phyloP scores from a whole-genome alignment of 2,329 filamentous ascomycete species.

The Phialemoniopsis sp. region DNA sequence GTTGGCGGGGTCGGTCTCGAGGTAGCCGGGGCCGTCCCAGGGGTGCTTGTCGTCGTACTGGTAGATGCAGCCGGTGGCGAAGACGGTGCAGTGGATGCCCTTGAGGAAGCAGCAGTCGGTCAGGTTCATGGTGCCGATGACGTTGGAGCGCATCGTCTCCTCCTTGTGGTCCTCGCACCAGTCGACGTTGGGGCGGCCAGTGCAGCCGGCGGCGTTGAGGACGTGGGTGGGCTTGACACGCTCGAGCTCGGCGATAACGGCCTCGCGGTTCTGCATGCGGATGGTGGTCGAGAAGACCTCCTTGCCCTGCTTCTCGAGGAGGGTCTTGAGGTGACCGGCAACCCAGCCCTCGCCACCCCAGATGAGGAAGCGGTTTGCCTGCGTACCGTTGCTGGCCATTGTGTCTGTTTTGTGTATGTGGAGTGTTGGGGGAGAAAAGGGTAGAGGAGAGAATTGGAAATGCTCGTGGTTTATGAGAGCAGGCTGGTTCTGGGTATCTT shows the following conservation, averaged over 20 bases:
- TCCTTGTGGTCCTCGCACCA: slow-evolving; percentile 70
- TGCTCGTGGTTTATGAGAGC: not conserved
- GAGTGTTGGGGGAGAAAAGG: not conserved
- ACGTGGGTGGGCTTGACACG: slow-evolving; percentile 61
- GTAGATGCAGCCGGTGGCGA: slow-evolving; percentile 66
- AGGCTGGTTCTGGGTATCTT: too few species aligned
- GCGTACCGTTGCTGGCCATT: slow-evolving; percentile 22
- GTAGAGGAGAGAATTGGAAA: not conserved
- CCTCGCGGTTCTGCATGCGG: slow-evolving; percentile 60
- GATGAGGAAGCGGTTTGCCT: slow-evolving; percentile 50
- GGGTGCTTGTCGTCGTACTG: slow-evolving; percentile 58
- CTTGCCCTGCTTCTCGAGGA: slow-evolving; percentile 57
- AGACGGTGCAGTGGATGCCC: slow-evolving; percentile 60
- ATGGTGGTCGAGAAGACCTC: slow-evolving; percentile 56
- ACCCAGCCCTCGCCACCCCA: slow-evolving; percentile 64
- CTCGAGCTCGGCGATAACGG: slow-evolving; percentile 52
- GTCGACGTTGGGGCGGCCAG: slow-evolving; percentile 64
- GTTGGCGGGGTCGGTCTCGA: slow-evolving; percentile 60
- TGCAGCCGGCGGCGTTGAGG: slow-evolving; percentile 62
- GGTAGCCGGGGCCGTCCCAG: slow-evolving; percentile 55
- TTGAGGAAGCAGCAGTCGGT: slow-evolving; percentile 56
- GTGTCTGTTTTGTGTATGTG: slow-evolving; percentile 6
- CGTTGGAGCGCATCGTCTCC: slow-evolving; percentile 63
- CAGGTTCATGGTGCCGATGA: slow-evolving; percentile 60
- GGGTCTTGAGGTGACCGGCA: slow-evolving; percentile 53